Percentiles rank a stretch among this genome's conserved stretches.
Conservation (phyloP, 129 eudicot species). For the Pulicaria dysenterica region DNA sequence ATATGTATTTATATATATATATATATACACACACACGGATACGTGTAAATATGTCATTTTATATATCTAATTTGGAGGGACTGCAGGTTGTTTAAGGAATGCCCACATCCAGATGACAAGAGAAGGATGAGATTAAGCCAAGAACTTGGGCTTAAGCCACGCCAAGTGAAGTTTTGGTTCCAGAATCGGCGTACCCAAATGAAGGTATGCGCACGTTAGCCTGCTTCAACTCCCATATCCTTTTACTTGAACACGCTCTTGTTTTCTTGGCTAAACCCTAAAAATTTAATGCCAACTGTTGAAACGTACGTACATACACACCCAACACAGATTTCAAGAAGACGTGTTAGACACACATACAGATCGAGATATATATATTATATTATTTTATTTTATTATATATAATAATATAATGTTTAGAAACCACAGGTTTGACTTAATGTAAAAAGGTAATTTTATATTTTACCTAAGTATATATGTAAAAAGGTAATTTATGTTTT, state of each 20-base stretch:
- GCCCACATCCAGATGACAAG: slow-evolving; percentile 98
- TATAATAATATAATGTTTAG: too few species aligned
- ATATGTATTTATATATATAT: not conserved
- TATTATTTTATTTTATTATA: too few species aligned
- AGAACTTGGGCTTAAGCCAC: slow-evolving; percentile 89
- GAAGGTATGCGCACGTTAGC: slow-evolving; percentile 72
- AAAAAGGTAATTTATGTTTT: too few species aligned
- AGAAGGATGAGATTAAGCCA: slow-evolving; percentile 85
- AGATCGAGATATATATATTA: too few species aligned
- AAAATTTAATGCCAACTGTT: slow-evolving; percentile 42
- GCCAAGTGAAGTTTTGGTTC: slow-evolving; percentile 98
- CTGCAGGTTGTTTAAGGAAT: slow-evolving; percentile 93
- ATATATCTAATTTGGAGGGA: not conserved
- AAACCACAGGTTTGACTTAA: too few species aligned
- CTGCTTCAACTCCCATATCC: slow-evolving; percentile 24
- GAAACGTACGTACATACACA: slow-evolving; percentile 33
- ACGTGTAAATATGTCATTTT: not conserved
- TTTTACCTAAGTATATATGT: too few species aligned
- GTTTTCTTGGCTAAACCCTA: slow-evolving; percentile 41
- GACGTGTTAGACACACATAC: too few species aligned
- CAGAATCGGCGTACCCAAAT: slow-evolving; percentile 96
- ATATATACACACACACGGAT: not conserved
- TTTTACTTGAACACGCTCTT: slow-evolving; percentile 28
- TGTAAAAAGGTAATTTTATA: too few species aligned
- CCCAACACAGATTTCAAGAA: slow-evolving; percentile 39